Evolutionary conservation across 371 early-diverging fungal genomes (phyloP).

Genomic region (Mucor ambiguus): DNA sequence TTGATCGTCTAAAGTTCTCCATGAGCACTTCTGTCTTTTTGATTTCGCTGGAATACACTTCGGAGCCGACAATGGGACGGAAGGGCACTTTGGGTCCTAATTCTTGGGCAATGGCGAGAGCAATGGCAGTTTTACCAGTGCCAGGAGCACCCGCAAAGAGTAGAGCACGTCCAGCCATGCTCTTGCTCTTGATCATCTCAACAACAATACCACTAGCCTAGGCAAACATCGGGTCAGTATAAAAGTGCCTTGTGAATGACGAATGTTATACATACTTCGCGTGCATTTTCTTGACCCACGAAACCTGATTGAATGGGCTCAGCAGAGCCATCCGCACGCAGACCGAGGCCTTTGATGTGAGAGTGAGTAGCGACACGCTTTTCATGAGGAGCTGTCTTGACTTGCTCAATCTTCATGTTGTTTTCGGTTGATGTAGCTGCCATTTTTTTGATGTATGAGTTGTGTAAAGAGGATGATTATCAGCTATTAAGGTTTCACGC

Average conservation of each 20-base stretch:
- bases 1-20: constrained; percentile 98
- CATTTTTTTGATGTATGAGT: neutral
- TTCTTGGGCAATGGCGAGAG: constrained; percentile 94
- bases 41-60: constrained; percentile 97
- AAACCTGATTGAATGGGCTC: constrained; percentile 90
- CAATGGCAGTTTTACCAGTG: constrained; percentile 94
- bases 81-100: constrained; percentile 98
- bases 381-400: constrained; percentile 79
- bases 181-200: constrained; percentile 92
- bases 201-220: constrained; percentile 93
- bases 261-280: constrained; percentile 70
- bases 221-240: no score
- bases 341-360: constrained; percentile 90
- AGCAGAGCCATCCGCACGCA: constrained; percentile 86
- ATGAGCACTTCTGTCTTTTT: constrained; percentile 99
- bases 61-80: constrained; percentile 97
- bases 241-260: no score
- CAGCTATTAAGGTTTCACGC: constrained; percentile 6
- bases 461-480: neutral
- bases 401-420: constrained; percentile 84
- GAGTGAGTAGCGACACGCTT: constrained; percentile 96
- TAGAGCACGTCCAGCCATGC: constrained; percentile 97
- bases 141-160: constrained; percentile 98
- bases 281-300: constrained; percentile 95
- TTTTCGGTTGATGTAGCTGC: constrained; percentile 16